Percentiles rank a stretch among this genome's conserved stretches.
Evolutionary conservation across 1,284 basidiomycete genomes (phyloP).

Genomic region (Leccinum huronense): DNA sequence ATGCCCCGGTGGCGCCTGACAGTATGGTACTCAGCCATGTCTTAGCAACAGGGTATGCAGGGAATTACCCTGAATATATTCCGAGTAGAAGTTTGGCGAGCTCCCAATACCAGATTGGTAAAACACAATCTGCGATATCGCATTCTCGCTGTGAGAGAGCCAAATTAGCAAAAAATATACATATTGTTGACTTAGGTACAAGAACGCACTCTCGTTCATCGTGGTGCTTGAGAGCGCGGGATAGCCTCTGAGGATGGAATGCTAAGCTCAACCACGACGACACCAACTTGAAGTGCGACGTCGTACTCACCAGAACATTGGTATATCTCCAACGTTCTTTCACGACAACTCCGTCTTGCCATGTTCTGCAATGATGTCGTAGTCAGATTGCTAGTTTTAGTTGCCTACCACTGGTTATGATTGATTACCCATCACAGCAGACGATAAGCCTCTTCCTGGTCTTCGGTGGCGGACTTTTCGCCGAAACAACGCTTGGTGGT

Average conservation of each 20-base stretch:
- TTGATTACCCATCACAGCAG: conserved; percentile 66
- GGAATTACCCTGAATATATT: conserved; percentile 48
- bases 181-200: background rate
- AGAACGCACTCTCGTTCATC: conserved; percentile 49
- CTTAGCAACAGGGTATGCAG: background rate
- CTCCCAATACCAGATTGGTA: conserved; percentile 71
- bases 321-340: conserved; percentile 56
- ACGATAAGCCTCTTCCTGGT: conserved; percentile 54
- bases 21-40: background rate
- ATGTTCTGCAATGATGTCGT: conserved; percentile 23
- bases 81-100: conserved; percentile 54
- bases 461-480: background rate
- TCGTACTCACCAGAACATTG: conserved; percentile 54
- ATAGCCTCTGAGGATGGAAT: conserved; percentile 49
- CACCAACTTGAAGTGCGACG: background rate
- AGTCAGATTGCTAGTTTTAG: conserved; percentile 3
- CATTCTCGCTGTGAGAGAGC: conserved; percentile 36
- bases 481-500: background rate
- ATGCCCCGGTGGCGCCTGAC: conserved; percentile 57
- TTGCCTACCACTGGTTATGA: background rate
- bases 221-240: conserved; percentile 49
- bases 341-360: conserved; percentile 47
- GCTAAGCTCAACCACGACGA: background rate
- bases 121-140: conserved; percentile 64
- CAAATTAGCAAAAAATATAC: background rate